Evolutionary conservation across 352 stramenopile species (phyloP), one percentile per base, ranked within the genome.

Genomic region (Poterioochromonas sp.): DNA sequence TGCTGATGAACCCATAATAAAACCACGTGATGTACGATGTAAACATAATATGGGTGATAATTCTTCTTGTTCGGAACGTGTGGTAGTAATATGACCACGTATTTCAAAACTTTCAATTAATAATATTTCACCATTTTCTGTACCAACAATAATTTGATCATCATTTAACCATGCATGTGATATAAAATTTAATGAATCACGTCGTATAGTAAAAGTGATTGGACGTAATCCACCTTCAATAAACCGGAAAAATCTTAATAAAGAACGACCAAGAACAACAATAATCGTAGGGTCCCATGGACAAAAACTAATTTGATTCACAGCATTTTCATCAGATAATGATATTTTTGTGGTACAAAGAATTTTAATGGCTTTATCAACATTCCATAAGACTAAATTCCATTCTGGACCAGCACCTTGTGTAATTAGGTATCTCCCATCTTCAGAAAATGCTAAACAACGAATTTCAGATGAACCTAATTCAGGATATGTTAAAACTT

Each of bases 81-180:
- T 51, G 18, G 73, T 63, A 22, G 62, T 39, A 65, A 88, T 81
- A 5, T 92, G 83, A 34, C 90, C 87, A 11, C 90, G 86, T 79
- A 96, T 93, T 74, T 97, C 93, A 63, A 94, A 87, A 82, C 89
- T 88, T 70, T 97, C 92, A 80, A 97, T 95, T 8, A 97, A 86
- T 85, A 96, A 37, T 34, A 97, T 80, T 44, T 84, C 90, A 0
- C 91, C 92, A 0, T 85, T 87, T 80, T 94, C 90, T 0, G 91
- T 92, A 0, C 90, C 89, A 5, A 92, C 88, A 0, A 97, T 83
- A 2, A 97, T 84, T 15, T 90, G 87, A 20, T 97, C 92, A 43
- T 97, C 91, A 11, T 81, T 88, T 35, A 97, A 86, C 92, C 92
- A 97, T 15, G 85, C 84, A 58, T 97, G 92, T 29, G 86, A 91